phyloP scores from a whole-genome alignment of 129 eudicot species.

The Oenanthe sinensis region DNA sequence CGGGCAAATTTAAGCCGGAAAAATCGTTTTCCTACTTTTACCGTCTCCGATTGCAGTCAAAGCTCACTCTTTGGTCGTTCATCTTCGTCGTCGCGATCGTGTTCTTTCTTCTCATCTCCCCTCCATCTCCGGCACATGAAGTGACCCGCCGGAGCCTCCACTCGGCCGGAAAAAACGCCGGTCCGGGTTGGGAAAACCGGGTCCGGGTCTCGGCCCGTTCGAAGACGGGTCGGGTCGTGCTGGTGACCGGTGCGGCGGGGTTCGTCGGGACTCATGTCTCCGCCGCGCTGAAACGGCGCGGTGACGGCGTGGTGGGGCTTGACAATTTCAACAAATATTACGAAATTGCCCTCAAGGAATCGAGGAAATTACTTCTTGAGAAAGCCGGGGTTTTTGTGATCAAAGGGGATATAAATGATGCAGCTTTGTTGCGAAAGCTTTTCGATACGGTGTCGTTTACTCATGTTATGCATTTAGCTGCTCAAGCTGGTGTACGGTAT shows the following conservation, averaged over 20 bases:
- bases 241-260: slow-evolving; percentile 11
- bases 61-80: slow-evolving; percentile 10
- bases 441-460: slow-evolving; percentile 10
- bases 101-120: not conserved
- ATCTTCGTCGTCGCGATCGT: not conserved
- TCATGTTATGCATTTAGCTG: slow-evolving; percentile 13
- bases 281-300: not conserved
- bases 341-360: slow-evolving; percentile 4
- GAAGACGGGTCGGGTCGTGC: slow-evolving; percentile 4
- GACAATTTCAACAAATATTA: slow-evolving; percentile 12
- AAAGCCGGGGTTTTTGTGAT: slow-evolving; percentile 2
- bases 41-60: not conserved
- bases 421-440: not conserved
- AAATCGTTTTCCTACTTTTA: not conserved
- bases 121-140: not conserved
- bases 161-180: not conserved
- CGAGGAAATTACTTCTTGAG: not conserved
- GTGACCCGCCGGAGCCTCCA: slow-evolving; percentile 1
- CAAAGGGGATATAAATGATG: slow-evolving; percentile 8
- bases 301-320: slow-evolving; percentile 1
- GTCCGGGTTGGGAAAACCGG: not conserved
- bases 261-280: slow-evolving; percentile 9
- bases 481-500: slow-evolving; percentile 9
- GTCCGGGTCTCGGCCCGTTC: not conserved
- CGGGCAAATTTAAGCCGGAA: slow-evolving; percentile 8